phyloP scores from a whole-genome alignment of 805 yeast species.

The Sugiyamaella smithiae region DNA sequence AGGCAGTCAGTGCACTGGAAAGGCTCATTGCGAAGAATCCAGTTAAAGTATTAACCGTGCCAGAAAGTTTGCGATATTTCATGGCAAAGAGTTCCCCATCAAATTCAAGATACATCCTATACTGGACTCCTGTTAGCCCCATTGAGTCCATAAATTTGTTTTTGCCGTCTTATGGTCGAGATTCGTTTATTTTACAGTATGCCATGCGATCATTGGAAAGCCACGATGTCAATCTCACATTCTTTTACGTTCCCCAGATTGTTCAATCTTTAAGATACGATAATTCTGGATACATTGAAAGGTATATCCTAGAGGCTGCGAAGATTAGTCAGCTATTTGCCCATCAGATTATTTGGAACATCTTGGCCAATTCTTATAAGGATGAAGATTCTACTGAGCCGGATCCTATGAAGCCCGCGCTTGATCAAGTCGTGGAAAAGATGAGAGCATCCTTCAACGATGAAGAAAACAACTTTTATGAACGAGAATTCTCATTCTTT shows the following conservation, averaged over 20 bases:
- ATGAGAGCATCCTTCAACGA: constrained; percentile 62
- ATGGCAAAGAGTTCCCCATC: constrained; percentile 29
- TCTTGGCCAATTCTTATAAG: constrained; percentile 86
- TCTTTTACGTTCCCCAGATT: constrained; percentile 97
- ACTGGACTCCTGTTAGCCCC: constrained; percentile 79
- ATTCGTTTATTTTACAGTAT: constrained; percentile 74
- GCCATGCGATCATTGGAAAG: constrained; percentile 86
- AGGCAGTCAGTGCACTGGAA: constrained; percentile 40
- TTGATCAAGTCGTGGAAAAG: constrained; percentile 66
- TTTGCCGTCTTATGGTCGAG: constrained; percentile 64
- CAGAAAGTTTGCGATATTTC: constrained; percentile 59
- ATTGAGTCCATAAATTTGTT: constrained; percentile 81
- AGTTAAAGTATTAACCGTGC: constrained; percentile 50
- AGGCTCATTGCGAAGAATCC: constrained; percentile 56
- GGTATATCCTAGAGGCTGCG: constrained; percentile 88
- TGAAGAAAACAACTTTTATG: constrained; percentile 64
- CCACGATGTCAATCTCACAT: constrained; percentile 82
- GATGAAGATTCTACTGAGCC: constrained; percentile 84
- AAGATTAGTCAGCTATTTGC: constrained; percentile 87
- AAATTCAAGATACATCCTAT: constrained; percentile 38
- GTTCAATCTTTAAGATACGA: constrained; percentile 91
- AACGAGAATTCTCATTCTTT: constrained; percentile 84
- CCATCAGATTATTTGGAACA: constrained; percentile 98
- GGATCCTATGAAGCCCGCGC: constrained; percentile 75
- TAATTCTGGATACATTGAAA: constrained; percentile 75